phyloP scores from a whole-genome alignment of 1,284 basidiomycete species.

The Cronartium ribicola region DNA sequence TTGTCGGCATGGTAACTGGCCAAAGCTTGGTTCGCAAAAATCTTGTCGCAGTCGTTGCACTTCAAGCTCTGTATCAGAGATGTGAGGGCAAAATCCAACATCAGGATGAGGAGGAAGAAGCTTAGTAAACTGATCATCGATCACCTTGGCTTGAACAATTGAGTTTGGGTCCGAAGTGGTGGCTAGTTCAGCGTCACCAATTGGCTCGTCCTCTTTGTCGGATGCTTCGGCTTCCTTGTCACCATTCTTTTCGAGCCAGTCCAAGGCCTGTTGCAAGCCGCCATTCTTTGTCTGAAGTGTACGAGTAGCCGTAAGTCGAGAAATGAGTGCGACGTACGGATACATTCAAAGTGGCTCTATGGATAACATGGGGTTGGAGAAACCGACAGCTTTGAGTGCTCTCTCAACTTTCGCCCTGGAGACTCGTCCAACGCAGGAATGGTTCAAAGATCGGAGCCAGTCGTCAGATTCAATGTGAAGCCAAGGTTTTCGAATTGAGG shows the following conservation, averaged over 20 bases:
- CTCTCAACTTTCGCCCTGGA: neutral
- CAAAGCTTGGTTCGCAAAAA: slow-evolving; percentile 68
- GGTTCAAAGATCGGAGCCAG: too few species aligned
- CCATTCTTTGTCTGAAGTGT: slow-evolving; percentile 13
- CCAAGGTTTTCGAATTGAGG: neutral
- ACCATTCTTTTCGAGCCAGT: slow-evolving; percentile 21
- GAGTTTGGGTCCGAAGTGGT: neutral
- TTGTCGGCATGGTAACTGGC: slow-evolving; percentile 94
- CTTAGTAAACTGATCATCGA: neutral
- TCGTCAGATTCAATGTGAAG: neutral
- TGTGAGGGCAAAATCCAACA: neutral
- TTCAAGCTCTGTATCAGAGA: slow-evolving; percentile 12
- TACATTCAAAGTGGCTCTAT: neutral
- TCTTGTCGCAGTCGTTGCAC: slow-evolving; percentile 26
- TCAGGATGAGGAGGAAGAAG: neutral
- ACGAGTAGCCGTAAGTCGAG: neutral
- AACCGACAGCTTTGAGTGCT: neutral
- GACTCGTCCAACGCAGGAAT: too few species aligned
- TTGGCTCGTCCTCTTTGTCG: slow-evolving; percentile 5
- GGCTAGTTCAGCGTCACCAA: neutral
- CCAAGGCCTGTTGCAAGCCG: slow-evolving; percentile 15
- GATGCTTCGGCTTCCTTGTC: neutral
- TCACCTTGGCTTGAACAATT: neutral
- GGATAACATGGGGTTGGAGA: neutral
- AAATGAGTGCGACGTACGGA: neutral